Conservation (phyloP, 1,139 yeast genomes). For the Saccharomycopsis hybrid region DNA sequence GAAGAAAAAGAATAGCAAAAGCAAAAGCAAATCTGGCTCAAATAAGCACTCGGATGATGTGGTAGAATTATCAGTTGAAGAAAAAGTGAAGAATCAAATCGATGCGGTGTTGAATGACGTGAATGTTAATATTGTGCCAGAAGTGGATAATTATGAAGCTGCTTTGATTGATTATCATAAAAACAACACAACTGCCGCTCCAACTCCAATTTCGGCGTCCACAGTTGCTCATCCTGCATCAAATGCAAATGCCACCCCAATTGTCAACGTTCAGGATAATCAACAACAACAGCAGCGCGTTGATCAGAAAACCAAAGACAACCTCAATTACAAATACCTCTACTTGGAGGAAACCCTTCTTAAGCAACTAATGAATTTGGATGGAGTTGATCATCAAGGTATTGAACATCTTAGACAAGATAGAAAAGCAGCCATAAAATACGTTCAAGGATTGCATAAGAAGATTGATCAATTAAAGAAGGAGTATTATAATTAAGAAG, state of each 20-base stretch:
- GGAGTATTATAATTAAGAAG: conserved; percentile 24
- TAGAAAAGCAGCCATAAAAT: conserved; percentile 54
- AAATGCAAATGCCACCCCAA: neutral
- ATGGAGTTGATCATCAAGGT: conserved; percentile 47
- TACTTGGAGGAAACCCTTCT: conserved; percentile 62
- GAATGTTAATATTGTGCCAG: conserved; percentile 4
- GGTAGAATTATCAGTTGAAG: neutral
- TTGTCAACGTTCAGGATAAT: neutral
- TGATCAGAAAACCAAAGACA: conserved; percentile 28
- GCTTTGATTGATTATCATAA: neutral
- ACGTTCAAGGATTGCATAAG: conserved; percentile 54
- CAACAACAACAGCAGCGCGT: neutral
- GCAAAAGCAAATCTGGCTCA: neutral
- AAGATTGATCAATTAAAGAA: conserved; percentile 49
- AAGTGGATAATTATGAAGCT: conserved; percentile 11
- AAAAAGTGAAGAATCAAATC: neutral
- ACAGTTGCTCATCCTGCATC: neutral
- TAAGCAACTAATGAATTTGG: conserved; percentile 60
- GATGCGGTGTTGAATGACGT: neutral
- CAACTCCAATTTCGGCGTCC: neutral
- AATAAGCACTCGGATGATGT: neutral
- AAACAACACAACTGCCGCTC: neutral
- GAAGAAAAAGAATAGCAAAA: conserved; percentile 1
- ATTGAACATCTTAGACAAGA: conserved; percentile 47
- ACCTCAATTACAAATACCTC: conserved; percentile 44